Percentiles rank a stretch among this genome's conserved stretches.
phyloP scores from a whole-genome alignment of 257 asterid genomes.

The Vinca minor region DNA sequence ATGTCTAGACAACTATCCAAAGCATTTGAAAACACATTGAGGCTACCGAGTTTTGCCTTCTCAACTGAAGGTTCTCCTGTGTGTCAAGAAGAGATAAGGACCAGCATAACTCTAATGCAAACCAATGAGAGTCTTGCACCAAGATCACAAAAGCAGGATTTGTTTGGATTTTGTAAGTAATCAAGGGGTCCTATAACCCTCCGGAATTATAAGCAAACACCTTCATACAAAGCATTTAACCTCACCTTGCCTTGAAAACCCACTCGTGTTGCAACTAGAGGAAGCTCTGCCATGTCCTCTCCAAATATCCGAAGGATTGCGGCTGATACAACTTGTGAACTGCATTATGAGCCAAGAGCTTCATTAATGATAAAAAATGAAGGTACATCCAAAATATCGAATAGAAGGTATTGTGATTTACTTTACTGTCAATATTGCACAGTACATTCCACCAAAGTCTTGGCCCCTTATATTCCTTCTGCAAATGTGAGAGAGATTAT shows the following conservation, averaged over 20 bases:
- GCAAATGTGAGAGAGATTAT: conserved; percentile 17
- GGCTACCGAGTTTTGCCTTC: too few species aligned
- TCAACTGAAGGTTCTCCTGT: too few species aligned
- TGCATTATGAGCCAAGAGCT: conserved; percentile 34
- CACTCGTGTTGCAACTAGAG: conserved; percentile 80
- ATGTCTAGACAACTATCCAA: too few species aligned
- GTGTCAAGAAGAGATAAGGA: too few species aligned
- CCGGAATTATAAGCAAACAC: not conserved
- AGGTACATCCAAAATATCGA: not conserved
- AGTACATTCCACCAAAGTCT: conserved; percentile 92
- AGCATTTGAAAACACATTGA: too few species aligned
- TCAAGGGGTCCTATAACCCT: not conserved
- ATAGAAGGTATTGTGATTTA: conserved; percentile 14
- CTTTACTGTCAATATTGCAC: conserved; percentile 88
- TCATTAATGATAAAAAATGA: conserved; percentile 11
- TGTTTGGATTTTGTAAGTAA: not conserved
- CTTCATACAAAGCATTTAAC: conserved; percentile 1
- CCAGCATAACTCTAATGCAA: too few species aligned
- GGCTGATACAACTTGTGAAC: conserved; percentile 92
- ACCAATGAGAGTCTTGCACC: too few species aligned
- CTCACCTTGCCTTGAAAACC: conserved; percentile 79
- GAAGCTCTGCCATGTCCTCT: conserved; percentile 86
- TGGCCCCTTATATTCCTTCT: conserved; percentile 97
- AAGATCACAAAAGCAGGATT: too few species aligned
- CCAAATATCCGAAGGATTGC: conserved; percentile 88